Evolutionary conservation across 202 grass and related monocot genomes (phyloP), one percentile per base, ranked within the genome.

Genomic region (Panicum hallii): DNA sequence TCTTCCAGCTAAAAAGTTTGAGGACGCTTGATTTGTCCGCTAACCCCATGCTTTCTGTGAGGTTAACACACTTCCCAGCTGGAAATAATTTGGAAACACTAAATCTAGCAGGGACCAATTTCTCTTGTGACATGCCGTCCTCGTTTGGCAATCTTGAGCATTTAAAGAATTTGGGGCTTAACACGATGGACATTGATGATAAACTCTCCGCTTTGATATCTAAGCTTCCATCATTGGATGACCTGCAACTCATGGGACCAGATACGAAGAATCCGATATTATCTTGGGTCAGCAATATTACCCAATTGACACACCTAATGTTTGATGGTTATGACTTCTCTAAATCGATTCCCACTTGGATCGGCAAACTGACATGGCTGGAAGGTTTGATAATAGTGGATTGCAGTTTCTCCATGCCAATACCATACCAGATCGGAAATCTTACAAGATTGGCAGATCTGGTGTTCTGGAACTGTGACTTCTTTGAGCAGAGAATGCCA

Each of bases 1-100:
- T 84, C 49, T 84, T 94, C 34, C 82, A 83, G 46, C 75, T 93
- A 3, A 72, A 54, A 57, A 88, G 80, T 62, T 74, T 93, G 55
- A 89, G 11, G 52, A 44, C 13, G 0, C 61, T 93, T 84, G 83
- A 87, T 84, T 67, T 88, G 44, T 82, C 79, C 5, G 2, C 0
- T 75, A 93, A 67, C 40, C 63, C 63, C 5, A 66, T 60, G 58
- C 79, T 93, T 45, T 93, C 79, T 48, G 88, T 87, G 34, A 46
- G 54, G 15, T 63, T 90, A 68, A 83, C 85, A 34, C 30, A 90
- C 19, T 87, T 90, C 78, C 54, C 45, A n/a, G 55, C 38, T 73
- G 65, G 52, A 47, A 84, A 83, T 57, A 55, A 70, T 70, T 74
- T 88, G 67, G 64, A 90, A 74, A 82, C 1, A n/a, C 77, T 93